Evolutionary conservation across 192 early-diverging fungal genomes (phyloP).

Genomic region (Coemansia guatemalensis): DNA sequence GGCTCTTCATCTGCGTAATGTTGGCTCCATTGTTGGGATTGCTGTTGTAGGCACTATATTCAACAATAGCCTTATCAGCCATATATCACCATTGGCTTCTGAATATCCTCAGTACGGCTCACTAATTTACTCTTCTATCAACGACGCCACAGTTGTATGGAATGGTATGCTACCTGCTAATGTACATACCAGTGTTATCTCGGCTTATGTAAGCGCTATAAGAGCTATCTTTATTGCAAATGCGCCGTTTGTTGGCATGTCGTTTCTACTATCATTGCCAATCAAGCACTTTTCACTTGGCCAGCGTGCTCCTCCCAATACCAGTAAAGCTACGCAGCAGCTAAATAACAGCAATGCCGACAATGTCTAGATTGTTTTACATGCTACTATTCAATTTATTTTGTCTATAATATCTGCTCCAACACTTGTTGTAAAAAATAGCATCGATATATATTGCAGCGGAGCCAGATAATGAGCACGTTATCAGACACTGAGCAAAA

Average conservation of each 20-base stretch:
- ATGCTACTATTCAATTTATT: background rate
- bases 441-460: too few relatives aligned
- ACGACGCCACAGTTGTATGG: constrained; percentile 27
- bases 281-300: constrained; percentile 28
- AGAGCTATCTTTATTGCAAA: constrained; percentile 33
- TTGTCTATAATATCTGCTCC: too few relatives aligned
- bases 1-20: constrained; percentile 22
- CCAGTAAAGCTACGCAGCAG: background rate
- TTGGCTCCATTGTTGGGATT: constrained; percentile 33
- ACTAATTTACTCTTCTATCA: constrained; percentile 15
- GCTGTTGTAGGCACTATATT: constrained; percentile 31
- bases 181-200: constrained; percentile 16
- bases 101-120: constrained; percentile 16
- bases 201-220: constrained; percentile 19
- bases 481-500: too few relatives aligned
- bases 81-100: constrained; percentile 8
- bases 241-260: constrained; percentile 30
- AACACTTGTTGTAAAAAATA: too few relatives aligned
- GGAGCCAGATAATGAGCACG: too few relatives aligned
- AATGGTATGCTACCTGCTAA: constrained; percentile 7
- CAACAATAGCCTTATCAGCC: constrained; percentile 26
- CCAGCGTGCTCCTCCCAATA: background rate
- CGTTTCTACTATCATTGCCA: constrained; percentile 20
- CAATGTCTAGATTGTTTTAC: background rate
- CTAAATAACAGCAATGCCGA: background rate